Conservation (phyloP, 768 basidiomycete species). For the Suillus sp. region DNA sequence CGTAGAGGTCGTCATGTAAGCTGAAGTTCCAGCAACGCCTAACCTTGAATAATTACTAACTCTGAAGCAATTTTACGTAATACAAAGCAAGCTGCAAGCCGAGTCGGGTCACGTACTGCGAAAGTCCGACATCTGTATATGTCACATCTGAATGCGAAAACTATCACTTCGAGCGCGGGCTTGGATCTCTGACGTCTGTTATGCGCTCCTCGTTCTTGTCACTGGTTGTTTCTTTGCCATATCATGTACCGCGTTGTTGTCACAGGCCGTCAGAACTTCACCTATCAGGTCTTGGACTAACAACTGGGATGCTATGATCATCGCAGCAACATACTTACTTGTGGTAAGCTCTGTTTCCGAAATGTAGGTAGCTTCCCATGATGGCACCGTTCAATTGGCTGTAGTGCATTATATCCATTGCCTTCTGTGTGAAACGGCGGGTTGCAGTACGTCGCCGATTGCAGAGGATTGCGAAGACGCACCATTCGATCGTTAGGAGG, state of each 20-base stretch:
- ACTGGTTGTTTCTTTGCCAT: constrained; percentile 57
- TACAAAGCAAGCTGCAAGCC: too few species aligned
- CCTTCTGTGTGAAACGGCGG: constrained; percentile 68
- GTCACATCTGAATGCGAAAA: constrained; percentile 22
- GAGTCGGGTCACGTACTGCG: too few species aligned
- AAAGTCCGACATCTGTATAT: not conserved
- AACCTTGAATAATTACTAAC: too few species aligned
- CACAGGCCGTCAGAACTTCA: constrained; percentile 72
- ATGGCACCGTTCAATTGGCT: not conserved
- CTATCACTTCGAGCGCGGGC: constrained; percentile 43
- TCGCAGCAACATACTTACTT: constrained; percentile 69
- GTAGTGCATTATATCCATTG: constrained; percentile 60
- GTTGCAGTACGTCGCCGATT: constrained; percentile 65
- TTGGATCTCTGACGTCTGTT: constrained; percentile 56
- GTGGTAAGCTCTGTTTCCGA: constrained; percentile 48
- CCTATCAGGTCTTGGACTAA: constrained; percentile 52
- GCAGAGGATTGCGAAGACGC: constrained; percentile 66
- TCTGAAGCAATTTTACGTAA: constrained; percentile 13
- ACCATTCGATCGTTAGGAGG: constrained; percentile 49
- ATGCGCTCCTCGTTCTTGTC: constrained; percentile 52
- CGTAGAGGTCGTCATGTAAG: constrained; percentile 21
- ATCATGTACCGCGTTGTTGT: constrained; percentile 65
- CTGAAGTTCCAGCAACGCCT: not conserved
- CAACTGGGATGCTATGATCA: constrained; percentile 69
- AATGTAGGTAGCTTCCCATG: not conserved